Evolutionary conservation across 129 eudicot species (phyloP), one percentile per base, ranked within the genome.

Genomic region (Pittosporum tobira): DNA sequence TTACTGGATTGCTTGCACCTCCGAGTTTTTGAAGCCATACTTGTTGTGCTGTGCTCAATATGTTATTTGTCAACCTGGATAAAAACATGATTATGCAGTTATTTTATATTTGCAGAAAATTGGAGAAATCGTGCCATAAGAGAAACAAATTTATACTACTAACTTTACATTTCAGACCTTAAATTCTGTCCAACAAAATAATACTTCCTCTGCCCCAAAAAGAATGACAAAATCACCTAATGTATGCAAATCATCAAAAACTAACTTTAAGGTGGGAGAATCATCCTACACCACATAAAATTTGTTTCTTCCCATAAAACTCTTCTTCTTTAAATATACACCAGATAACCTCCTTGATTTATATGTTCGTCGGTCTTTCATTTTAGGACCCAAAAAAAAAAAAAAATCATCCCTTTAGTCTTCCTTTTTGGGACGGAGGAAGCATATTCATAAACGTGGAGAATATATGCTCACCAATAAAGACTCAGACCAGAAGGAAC

Each of bases 401-500:
- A n/a, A n/a, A n/a, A n/a, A n/a, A n/a, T n/a, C n/a, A n/a, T n/a
- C n/a, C n/a, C n/a, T n/a, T n/a, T n/a, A n/a, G n/a, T n/a, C n/a
- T n/a, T n/a, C n/a, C n/a, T n/a, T n/a, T n/a, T n/a, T n/a, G n/a
- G n/a, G n/a, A n/a, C n/a, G n/a, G n/a, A n/a, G n/a, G n/a, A n/a
- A n/a, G n/a, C 5, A 29, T 28, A 22, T 28, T 16, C 42, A 45
- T 42, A 66, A 6, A 18, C 28, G 52, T 24, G 2, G 19, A 51
- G 47, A 19, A 47, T 30, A 34, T 34, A 73, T 31, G 58, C 85
- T 73, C 61, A 87, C 99, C 99, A 93, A 52, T 93, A 93, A 61
- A 93, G 96, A 66, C 99, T 81, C 62, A 93, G 73, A 67, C 99
- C 99, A 34, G 99, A 93, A 66, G 99, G 99, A 62, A 93, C 99